These are phyloP conservation scores for Epithemia pelagica DNA, from an alignment of 108 stramenopile genomes.

Conservation along the genomic window DNA sequence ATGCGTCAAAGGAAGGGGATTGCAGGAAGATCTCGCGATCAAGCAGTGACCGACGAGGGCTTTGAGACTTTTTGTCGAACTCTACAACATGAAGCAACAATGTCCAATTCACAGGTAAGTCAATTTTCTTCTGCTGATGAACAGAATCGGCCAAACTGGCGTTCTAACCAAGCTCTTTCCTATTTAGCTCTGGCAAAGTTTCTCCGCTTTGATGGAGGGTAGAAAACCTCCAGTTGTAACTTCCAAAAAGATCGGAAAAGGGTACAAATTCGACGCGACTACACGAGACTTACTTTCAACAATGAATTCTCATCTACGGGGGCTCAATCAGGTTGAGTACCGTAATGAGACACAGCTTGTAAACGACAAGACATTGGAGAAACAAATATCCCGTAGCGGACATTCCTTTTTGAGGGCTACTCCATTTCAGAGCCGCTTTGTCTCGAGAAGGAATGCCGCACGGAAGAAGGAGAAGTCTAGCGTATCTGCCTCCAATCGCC, in stretches of 20 bases:
- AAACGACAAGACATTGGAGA: slow-evolving; percentile 23
- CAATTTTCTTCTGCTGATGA: too few species aligned
- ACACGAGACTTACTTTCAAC: not conserved
- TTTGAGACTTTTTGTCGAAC: not conserved
- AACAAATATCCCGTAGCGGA: slow-evolving; percentile 8
- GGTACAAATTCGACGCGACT: not conserved
- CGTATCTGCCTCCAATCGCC: not conserved
- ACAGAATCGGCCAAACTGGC: too few species aligned
- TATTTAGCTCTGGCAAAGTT: slow-evolving; percentile 5
- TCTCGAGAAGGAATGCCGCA: not conserved
- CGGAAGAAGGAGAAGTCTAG: not conserved
- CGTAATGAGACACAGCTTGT: slow-evolving; percentile 30
- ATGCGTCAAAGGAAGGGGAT: not conserved
- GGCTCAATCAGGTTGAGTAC: slow-evolving; percentile 16
- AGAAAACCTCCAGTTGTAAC: not conserved
- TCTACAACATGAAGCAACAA: not conserved
- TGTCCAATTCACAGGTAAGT: not conserved
- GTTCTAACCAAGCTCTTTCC: too few species aligned
- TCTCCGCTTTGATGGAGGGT: slow-evolving; percentile 3
- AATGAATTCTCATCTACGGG: slow-evolving; percentile 30
- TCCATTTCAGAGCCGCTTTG: slow-evolving; percentile 7
- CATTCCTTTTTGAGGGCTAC: not conserved
- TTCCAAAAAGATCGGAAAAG: not conserved
- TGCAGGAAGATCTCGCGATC: not conserved
- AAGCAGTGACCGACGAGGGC: not conserved